These are phyloP conservation scores for Metschnikowia corniflorae DNA, from an alignment of 805 yeast genomes.

Conservation along the genomic window DNA sequence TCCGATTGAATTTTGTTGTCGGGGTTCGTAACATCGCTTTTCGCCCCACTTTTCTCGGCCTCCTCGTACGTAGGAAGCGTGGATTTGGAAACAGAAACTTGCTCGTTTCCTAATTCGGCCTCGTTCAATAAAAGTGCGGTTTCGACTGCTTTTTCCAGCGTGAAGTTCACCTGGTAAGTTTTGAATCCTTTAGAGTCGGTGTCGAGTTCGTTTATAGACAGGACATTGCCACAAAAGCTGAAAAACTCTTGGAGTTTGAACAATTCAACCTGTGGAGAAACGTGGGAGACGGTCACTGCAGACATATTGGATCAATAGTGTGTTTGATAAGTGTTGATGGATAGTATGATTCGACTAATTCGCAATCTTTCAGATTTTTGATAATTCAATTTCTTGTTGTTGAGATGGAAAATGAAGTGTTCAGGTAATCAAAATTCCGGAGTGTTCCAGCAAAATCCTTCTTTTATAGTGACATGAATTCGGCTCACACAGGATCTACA, in stretches of 20 bases:
- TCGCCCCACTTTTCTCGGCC: conserved; percentile 7
- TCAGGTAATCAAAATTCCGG: too few relatives aligned
- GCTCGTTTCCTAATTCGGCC: conserved; percentile 63
- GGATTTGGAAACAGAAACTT: conserved; percentile 42
- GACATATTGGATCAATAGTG: too few relatives aligned
- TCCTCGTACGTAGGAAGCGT: conserved; percentile 19
- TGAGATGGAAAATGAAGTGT: too few relatives aligned
- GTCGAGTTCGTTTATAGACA: conserved; percentile 30
- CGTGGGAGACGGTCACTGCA: conserved; percentile 52
- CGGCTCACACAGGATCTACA: too few relatives aligned
- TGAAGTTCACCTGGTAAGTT: conserved; percentile 51
- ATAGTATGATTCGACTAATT: too few relatives aligned
- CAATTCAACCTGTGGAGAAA: conserved; percentile 47
- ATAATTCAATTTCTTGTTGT: too few relatives aligned
- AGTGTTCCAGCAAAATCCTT: too few relatives aligned
- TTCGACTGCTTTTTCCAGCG: conserved; percentile 55
- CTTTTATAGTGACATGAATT: too few relatives aligned
- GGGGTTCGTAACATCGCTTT: conserved; percentile 3
- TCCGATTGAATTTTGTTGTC: conserved; percentile 23
- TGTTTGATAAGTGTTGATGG: too few relatives aligned
- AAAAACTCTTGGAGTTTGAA: conserved; percentile 63
- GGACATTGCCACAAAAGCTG: conserved; percentile 64
- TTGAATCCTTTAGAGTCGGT: conserved; percentile 28
- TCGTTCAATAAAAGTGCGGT: conserved; percentile 71
- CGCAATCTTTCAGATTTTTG: too few relatives aligned